phyloP scores from a whole-genome alignment of 2,329 filamentous ascomycete genomes.

The Lachnum nothofagi region DNA sequence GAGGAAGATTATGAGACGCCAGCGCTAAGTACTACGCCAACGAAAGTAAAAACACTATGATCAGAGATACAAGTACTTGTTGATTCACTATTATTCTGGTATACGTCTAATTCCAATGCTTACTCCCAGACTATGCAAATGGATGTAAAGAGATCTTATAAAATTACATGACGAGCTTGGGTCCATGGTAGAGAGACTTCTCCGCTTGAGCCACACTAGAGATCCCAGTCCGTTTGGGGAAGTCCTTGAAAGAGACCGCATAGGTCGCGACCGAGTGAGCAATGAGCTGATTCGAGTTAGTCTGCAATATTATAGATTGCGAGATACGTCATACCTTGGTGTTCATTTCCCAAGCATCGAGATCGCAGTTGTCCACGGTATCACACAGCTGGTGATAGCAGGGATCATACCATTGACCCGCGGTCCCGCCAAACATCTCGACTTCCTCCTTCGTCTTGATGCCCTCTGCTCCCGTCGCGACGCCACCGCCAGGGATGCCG shows the following conservation, averaged over 20 bases:
- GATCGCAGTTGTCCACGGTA: slow-evolving; percentile 51
- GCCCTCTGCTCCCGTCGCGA: slow-evolving; percentile 71
- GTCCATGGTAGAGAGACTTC: slow-evolving; percentile 44
- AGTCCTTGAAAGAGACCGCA: slow-evolving; percentile 59
- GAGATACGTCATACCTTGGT: slow-evolving; percentile 42
- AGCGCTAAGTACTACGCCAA: too few relatives aligned
- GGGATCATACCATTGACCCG: slow-evolving; percentile 53
- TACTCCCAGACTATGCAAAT: neutral
- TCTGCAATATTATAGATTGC: neutral
- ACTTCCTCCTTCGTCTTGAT: slow-evolving; percentile 63
- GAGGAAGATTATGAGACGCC: too few relatives aligned
- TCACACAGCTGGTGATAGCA: slow-evolving; percentile 60
- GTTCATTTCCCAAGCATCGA: slow-evolving; percentile 55
- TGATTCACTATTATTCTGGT: neutral
- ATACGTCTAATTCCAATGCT: neutral
- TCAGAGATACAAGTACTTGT: neutral
- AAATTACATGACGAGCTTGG: slow-evolving; percentile 41
- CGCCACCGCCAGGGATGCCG: slow-evolving; percentile 67
- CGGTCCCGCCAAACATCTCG: slow-evolving; percentile 61
- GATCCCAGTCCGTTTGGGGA: slow-evolving; percentile 49
- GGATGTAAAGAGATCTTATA: slow-evolving; percentile 15
- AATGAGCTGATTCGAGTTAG: slow-evolving; percentile 46
- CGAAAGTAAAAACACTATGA: too few relatives aligned
- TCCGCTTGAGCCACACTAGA: slow-evolving; percentile 25
- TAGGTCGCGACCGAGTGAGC: slow-evolving; percentile 70